Percentiles rank a stretch among this genome's conserved stretches.
Conservation (phyloP, 169 alveolate genomes). For the Cryptosporidium bovis region DNA sequence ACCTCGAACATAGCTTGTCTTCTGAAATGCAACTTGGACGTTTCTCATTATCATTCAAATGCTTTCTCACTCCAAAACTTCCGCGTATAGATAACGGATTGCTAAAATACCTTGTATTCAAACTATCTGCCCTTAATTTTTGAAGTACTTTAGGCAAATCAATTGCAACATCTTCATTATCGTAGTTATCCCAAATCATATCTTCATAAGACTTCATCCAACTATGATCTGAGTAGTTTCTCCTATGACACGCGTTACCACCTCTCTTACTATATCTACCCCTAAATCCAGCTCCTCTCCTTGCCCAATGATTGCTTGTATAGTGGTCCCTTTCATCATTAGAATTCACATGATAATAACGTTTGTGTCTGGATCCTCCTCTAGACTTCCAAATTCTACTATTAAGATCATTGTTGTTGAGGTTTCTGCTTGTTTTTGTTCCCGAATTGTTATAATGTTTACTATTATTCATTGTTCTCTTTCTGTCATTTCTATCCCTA, state of each 20-base stretch:
- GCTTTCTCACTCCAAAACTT: neutral
- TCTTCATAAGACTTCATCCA: slow-evolving; percentile 16
- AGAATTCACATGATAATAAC: no score
- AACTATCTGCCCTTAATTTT: neutral
- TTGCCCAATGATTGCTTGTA: slow-evolving; percentile 1
- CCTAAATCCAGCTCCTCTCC: neutral
- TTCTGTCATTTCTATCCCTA: neutral
- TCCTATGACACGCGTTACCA: neutral
- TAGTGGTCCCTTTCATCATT: neutral
- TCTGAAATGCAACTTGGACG: neutral
- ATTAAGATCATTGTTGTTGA: neutral
- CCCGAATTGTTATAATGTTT: neutral
- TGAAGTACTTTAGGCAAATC: neutral
- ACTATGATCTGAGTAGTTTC: neutral
- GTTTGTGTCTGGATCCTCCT: neutral
- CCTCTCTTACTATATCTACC: neutral
- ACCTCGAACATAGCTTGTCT: slow-evolving; percentile 4
- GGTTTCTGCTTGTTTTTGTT: neutral
- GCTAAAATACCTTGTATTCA: neutral
- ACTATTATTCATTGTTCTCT: neutral
- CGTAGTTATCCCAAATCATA: slow-evolving; percentile 44
- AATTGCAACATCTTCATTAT: slow-evolving; percentile 16
- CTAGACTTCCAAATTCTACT: neutral
- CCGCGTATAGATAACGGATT: neutral
- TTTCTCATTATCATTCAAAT: neutral